Evolutionary conservation across 139 green algal species (phyloP), one percentile per base, ranked within the genome.

Genomic region (Yamagishiella unicocca): DNA sequence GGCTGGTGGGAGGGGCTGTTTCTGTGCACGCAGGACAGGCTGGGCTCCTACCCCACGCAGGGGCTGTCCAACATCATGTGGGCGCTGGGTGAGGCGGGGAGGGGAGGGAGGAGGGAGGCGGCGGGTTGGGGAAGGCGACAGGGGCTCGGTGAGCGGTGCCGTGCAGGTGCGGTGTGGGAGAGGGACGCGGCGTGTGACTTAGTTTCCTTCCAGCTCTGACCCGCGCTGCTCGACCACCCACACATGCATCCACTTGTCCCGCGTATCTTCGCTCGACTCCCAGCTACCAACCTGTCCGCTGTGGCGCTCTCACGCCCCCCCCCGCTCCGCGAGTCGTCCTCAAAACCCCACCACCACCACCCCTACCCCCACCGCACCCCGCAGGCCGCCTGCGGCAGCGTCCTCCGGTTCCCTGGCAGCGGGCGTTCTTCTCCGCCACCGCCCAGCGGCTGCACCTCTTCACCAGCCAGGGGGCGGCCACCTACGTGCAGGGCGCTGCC

Each of bases 1-100:
- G 42, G 64, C 64, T 87, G 81, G 81, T 87, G 81, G 81, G 81
- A 77, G 81, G 81, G 62, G n/a, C 81, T 87, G 81, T 87, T 38
- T 25, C 62, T 78, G 62, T 67, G 43, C 43, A 76, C 43, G 17
- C 2, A 55, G 35, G 64, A 77, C 54, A 33, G 81, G 17, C 43
- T 87, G 81, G 24, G 2, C 2, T 12, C 8, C 43, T 87, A 75
- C 62, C 64, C 64, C 81, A 79, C 81, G 33, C 81, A 87, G 66
- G 66, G 38, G 22, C 62, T 87, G 33, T 43, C 62, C 64, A 78
- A 77, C 64, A 62, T 73, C 45, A 58, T 78, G 45, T 78, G 64
- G 64, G 62, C 2, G 4, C 66, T 78, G 10, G 81, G 81, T 87
- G 38, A 68, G 54, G 29, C 27, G 24, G 58, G 62, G 62, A 2